A percentile compares a stretch with the other conserved stretches of the same genome.
Evolutionary conservation across 2,329 filamentous ascomycete species (phyloP).

Genomic region (Colletotrichum musicola): DNA sequence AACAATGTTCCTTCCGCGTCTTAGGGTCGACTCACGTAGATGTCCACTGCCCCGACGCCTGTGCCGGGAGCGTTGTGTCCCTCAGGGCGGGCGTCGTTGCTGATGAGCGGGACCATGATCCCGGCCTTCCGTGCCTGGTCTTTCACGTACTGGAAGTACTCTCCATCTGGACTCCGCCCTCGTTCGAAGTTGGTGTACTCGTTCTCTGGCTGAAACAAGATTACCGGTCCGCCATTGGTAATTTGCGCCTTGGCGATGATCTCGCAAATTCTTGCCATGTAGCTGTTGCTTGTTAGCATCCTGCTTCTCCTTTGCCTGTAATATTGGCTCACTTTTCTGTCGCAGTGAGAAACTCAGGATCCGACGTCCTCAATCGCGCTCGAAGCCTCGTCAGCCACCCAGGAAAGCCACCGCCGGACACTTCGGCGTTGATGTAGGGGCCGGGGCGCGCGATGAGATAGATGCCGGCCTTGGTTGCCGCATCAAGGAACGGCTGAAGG

Average conservation of each 20-base stretch:
- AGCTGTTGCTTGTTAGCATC: slow-evolving; percentile 52
- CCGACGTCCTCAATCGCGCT: slow-evolving; percentile 72
- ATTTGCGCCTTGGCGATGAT: slow-evolving; percentile 83
- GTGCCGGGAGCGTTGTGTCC: slow-evolving; percentile 76
- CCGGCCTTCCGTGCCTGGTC: slow-evolving; percentile 76
- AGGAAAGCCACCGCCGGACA: slow-evolving; percentile 81
- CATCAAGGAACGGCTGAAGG: slow-evolving; percentile 81
- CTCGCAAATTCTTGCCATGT: slow-evolving; percentile 60
- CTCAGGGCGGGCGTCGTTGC: slow-evolving; percentile 74
- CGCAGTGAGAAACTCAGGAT: slow-evolving; percentile 71
- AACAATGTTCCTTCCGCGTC: not conserved
- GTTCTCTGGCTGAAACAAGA: slow-evolving; percentile 85
- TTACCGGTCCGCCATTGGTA: slow-evolving; percentile 84
- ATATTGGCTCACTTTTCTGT: slow-evolving; percentile 69
- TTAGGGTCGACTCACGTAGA: slow-evolving; percentile 49
- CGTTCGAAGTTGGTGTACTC: slow-evolving; percentile 74
- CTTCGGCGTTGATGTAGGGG: slow-evolving; percentile 85
- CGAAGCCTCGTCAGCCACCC: slow-evolving; percentile 82
- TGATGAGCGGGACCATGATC: slow-evolving; percentile 80
- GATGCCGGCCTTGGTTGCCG: slow-evolving; percentile 78
- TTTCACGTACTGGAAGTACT: slow-evolving; percentile 79
- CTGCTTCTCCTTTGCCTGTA: too few relatives aligned
- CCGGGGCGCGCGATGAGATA: slow-evolving; percentile 81
- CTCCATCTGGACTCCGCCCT: slow-evolving; percentile 63
- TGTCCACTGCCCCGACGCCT: slow-evolving; percentile 56